Base-by-base conservation (phyloP, 2,329 filamentous ascomycete species). In the Cadophora luteo-olivacea region DNA sequence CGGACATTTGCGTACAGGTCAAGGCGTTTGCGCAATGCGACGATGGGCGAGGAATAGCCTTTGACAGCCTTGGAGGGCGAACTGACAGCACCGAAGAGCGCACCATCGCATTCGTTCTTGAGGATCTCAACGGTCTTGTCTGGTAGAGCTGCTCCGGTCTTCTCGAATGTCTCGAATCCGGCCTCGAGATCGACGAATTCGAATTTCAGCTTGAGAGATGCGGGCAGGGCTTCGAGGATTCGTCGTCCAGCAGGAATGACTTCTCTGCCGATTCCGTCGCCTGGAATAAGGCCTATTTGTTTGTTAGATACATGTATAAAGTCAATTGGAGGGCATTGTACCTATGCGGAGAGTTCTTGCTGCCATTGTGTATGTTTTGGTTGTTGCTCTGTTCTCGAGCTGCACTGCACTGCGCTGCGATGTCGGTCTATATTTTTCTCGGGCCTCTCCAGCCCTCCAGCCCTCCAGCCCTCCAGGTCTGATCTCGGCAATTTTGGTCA, bases 1-100 rank as follows among this genome's bases (percentile, higher is more conserved):
- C 96, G 92, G 62, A 99, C 94, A 80, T 99, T 99, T 83, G 96
- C 96, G 82, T 97, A 99, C 68, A 99, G 90, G 80, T 96, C 91
- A 75, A 99, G 90, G 77, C 89, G 90, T 86, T 98, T 99, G 84
- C 96, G 93, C 74, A 99, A 91, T 60, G 94, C 96, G 72, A 99
- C 96, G 57, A 78, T 78, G 24, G 96, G 96, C 49, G 92, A 97
- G 66, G 94, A 97, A 86, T 99, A 99, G 79, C 96, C 96, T 81
- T 93, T 91, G 73, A 97, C 95, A 75, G 94, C 91, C 69, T 89
- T 93, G 62, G 92, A 92, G 12, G 96, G 96, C 63, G 95, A 98
- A 84, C 89, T 93, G 75, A 99, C 96, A 77, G 96, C 96, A 74
- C 96, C 96, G 80, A 99, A 99, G 65, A 99, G 89, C 61, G 95